These are phyloP conservation scores for Colletotrichum graminicola DNA, from an alignment of 2,329 filamentous ascomycete genomes.

Conservation along the genomic window DNA sequence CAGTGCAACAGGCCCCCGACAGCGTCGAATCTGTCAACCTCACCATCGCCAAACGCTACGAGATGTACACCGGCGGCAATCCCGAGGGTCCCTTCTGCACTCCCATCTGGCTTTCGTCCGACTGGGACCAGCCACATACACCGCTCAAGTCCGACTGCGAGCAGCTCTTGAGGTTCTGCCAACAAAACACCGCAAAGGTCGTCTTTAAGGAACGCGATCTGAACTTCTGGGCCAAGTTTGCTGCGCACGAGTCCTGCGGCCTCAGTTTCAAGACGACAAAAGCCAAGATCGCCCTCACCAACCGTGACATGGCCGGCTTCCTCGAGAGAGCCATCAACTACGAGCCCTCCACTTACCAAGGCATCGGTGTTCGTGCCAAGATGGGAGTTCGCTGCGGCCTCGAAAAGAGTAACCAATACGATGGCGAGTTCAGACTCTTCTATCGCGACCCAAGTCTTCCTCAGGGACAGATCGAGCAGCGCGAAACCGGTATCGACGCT, in stretches of 20 bases:
- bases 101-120: slow-evolving; percentile 24
- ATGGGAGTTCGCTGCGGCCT: slow-evolving; percentile 25
- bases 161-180: slow-evolving; percentile 15
- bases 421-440: slow-evolving; percentile 31
- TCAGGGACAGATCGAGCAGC: neutral
- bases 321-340: slow-evolving; percentile 18
- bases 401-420: neutral
- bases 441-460: slow-evolving; percentile 24
- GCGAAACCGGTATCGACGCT: neutral
- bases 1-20: neutral
- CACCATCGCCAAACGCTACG: slow-evolving; percentile 23
- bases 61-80: slow-evolving; percentile 2
- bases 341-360: neutral
- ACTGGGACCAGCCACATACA: slow-evolving; percentile 15
- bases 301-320: slow-evolving; percentile 30
- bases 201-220: slow-evolving; percentile 29
- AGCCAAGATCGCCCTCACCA: slow-evolving; percentile 12
- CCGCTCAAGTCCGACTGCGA: slow-evolving; percentile 23
- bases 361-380: slow-evolving; percentile 9
- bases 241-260: slow-evolving; percentile 32
- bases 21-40: neutral
- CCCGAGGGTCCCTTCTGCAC: slow-evolving; percentile 22
- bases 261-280: slow-evolving; percentile 25
- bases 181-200: slow-evolving; percentile 26
- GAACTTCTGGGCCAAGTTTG: slow-evolving; percentile 23